Conservation (phyloP, 2,329 filamentous ascomycete genomes). For the Phoma sp. region DNA sequence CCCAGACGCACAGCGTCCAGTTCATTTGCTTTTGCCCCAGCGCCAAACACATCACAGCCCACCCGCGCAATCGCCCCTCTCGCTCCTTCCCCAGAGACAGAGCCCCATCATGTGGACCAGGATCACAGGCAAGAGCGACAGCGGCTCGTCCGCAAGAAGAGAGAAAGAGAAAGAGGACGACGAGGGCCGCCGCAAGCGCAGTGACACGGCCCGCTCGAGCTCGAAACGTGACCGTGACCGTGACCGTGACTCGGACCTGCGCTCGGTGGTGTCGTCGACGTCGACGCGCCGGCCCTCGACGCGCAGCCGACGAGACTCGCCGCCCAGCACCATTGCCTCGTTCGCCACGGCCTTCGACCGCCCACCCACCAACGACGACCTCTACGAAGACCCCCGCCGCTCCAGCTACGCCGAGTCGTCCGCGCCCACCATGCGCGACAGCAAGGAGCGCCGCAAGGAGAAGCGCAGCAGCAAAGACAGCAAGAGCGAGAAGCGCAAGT, state of each 20-base stretch:
- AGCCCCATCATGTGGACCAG: conserved; percentile 47
- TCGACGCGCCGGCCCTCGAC: conserved; percentile 41
- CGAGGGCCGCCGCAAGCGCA: conserved; percentile 34
- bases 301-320: conserved; percentile 32
- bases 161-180: conserved; percentile 36
- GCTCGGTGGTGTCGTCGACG: conserved; percentile 45
- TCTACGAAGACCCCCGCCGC: conserved; percentile 40
- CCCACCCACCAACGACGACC: conserved; percentile 35
- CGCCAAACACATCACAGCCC: background rate
- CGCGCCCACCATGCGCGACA: conserved; percentile 35
- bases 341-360: conserved; percentile 49
- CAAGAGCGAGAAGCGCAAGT: conserved; percentile 39
- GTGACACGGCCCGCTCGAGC: conserved; percentile 29
- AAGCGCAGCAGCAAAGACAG: conserved; percentile 29
- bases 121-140: conserved; percentile 46
- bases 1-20: conserved; percentile 6
- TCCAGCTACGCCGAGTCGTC: conserved; percentile 42
- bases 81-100: conserved; percentile 11
- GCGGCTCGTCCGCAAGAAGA: conserved; percentile 32
- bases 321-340: conserved; percentile 44
- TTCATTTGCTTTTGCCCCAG: conserved; percentile 18
- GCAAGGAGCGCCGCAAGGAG: conserved; percentile 32
- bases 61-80: conserved; percentile 13
- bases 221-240: conserved; percentile 39
- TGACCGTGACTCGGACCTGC: conserved; percentile 29